Evolutionary conservation across 371 early-diverging fungal genomes (phyloP), one percentile per base, ranked within the genome.

Genomic region (Syncephalastrum contaminatum): DNA sequence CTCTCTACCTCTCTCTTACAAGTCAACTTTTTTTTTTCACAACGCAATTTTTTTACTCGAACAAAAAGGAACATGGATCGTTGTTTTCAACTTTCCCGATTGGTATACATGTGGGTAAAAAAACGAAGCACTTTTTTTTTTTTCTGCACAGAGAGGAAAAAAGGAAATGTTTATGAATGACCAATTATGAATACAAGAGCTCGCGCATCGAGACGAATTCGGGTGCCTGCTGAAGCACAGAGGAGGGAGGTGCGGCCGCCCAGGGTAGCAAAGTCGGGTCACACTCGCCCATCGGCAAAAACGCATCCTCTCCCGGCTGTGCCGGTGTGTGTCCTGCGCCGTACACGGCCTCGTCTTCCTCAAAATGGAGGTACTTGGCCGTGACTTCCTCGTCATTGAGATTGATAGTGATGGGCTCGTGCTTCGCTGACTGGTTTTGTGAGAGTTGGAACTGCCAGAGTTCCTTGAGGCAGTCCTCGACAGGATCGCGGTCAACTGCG

Each of bases 191-290:
- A 19, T 69, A 65, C 43, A 67, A 43, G 25, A 70, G 56, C 40
- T 67, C 62, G 24, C 58, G 60, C 63, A 70, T 65, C 45, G 63
- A 70, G 46, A 66, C 54, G 46, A 52, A 69, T 62, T 54, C 56
- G 20, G 45, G 30, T 24, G 47, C 43, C 20, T 55, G 25, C 19
- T 51, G 18, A 25, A 58, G 54, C 45, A 63, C 27, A 27, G 56
- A 55, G 10, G 24, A 40, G 22, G 58, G 51, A 54, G 46, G 20
- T 4, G 39, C n/a, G 40, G 13, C 48, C 45, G 25, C 36, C 50
- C 24, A 50, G 53, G 54, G 22, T 51, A 22, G 42, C 21, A 43
- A 43, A 6, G 18, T 50, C 25, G 25, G 44, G 20, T 50, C 40
- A 22, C 19, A 40, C 12, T 30, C 36, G 36, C 36, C 45, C 40